Evolutionary conservation across 495 filamentous ascomycete genomes (phyloP).

Genomic region (Evernia prunastri): DNA sequence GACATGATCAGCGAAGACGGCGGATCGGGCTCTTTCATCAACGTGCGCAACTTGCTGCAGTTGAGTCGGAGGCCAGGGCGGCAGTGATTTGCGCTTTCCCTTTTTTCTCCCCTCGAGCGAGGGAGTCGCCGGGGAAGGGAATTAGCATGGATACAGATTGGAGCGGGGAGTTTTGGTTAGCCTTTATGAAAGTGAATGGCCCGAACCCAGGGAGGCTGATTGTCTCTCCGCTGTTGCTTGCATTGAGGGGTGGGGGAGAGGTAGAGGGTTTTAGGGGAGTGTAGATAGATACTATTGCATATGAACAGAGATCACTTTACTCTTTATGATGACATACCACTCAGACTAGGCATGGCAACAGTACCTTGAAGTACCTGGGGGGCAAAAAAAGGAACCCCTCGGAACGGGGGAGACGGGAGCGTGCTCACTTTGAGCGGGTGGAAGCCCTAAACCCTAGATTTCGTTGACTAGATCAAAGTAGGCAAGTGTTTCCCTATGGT

Average conservation of each 20-base stretch:
- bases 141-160: slow-evolving; percentile 4
- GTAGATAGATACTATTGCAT: not conserved
- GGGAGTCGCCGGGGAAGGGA: not conserved
- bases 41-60: slow-evolving; percentile 51
- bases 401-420: too few relatives aligned
- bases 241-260: not conserved
- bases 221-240: not conserved
- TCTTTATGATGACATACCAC: too few relatives aligned
- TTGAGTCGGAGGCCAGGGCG: slow-evolving; percentile 9
- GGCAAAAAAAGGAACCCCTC: too few relatives aligned
- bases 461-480: not conserved
- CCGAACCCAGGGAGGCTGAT: not conserved
- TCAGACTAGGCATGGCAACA: too few relatives aligned
- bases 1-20: slow-evolving; percentile 77
- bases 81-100: not conserved
- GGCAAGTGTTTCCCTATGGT: not conserved
- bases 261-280: not conserved
- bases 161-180: not conserved
- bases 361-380: too few relatives aligned
- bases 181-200: not conserved
- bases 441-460: too few relatives aligned
- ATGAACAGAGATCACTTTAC: too few relatives aligned
- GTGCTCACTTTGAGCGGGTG: too few relatives aligned
- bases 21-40: slow-evolving; percentile 81
- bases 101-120: not conserved